Percentiles rank a stretch among this genome's conserved stretches.
Conservation (phyloP, 164 flowering plant species). For the Liriodendron chinense region DNA sequence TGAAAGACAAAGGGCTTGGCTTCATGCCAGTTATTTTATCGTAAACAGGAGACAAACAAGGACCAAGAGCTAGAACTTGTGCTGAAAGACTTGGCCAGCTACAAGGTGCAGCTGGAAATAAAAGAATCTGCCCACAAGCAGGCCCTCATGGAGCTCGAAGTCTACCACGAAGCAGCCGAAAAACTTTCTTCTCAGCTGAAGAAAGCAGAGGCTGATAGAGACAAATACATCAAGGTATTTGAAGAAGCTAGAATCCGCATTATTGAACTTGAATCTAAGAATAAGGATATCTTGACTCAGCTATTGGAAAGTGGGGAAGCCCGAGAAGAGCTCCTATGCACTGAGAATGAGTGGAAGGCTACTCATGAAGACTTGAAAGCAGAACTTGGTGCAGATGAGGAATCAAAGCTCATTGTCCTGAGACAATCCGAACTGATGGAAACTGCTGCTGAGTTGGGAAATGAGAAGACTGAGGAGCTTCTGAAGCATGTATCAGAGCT, state of each 20-base stretch:
- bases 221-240: slow-evolving; percentile 25
- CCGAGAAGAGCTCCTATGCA: slow-evolving; percentile 30
- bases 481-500: slow-evolving; percentile 33
- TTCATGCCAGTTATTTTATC: neutral
- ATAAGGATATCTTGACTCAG: slow-evolving; percentile 27
- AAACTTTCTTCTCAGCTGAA: slow-evolving; percentile 37
- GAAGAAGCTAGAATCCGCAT: slow-evolving; percentile 21
- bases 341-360: slow-evolving; percentile 25
- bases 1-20: neutral
- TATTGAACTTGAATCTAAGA: slow-evolving; percentile 37
- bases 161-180: slow-evolving; percentile 29
- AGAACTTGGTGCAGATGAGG: slow-evolving; percentile 34
- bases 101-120: slow-evolving; percentile 60
- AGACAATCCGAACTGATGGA: slow-evolving; percentile 31
- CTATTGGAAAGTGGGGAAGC: slow-evolving; percentile 22
- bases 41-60: slow-evolving; percentile 25
- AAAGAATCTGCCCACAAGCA: slow-evolving; percentile 49
- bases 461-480: slow-evolving; percentile 35
- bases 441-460: slow-evolving; percentile 29
- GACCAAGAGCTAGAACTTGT: slow-evolving; percentile 34
- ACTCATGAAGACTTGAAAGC: slow-evolving; percentile 33
- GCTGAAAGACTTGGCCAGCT: slow-evolving; percentile 45
- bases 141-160: slow-evolving; percentile 43
- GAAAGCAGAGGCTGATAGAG: slow-evolving; percentile 37
- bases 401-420: slow-evolving; percentile 26